Conservation (phyloP, 257 asterid species). For the Nicotiana attenuata region DNA sequence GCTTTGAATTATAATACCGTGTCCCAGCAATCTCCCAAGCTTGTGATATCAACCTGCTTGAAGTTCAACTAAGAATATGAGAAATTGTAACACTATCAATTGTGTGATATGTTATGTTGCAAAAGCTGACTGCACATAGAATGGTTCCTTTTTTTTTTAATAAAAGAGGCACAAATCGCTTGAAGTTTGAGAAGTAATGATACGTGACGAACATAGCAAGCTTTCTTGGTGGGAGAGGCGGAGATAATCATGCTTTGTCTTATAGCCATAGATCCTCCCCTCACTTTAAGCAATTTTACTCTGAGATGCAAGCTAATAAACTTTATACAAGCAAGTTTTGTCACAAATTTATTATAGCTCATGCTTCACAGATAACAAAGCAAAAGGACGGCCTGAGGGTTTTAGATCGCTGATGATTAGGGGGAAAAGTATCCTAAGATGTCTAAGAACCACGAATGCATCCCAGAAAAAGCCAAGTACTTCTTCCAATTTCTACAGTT, state of each 20-base stretch:
- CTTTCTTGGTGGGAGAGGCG: neutral
- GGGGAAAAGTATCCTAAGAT: neutral
- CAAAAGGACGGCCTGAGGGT: neutral
- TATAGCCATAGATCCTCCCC: neutral
- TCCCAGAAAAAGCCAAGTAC: neutral
- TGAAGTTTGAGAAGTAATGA: neutral
- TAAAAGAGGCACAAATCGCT: neutral
- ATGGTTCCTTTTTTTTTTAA: neutral
- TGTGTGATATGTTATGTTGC: neutral
- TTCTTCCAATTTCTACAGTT: neutral
- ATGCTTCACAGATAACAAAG: neutral
- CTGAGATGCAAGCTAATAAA: neutral
- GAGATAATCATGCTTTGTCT: neutral
- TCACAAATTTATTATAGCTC: neutral
- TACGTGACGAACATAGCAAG: neutral
- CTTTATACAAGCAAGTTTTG: neutral
- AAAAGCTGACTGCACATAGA: neutral
- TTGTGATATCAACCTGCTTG: slow-evolving; percentile 56
- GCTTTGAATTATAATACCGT: slow-evolving; percentile 60
- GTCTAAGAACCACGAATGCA: neutral
- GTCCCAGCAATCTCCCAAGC: slow-evolving; percentile 84
- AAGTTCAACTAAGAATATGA: neutral
- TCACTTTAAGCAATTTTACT: neutral
- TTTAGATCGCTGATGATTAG: neutral
- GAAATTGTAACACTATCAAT: neutral